These are phyloP conservation scores for Rhizopogon vesiculosus DNA, from an alignment of 768 basidiomycete genomes.

Conservation along the genomic window DNA sequence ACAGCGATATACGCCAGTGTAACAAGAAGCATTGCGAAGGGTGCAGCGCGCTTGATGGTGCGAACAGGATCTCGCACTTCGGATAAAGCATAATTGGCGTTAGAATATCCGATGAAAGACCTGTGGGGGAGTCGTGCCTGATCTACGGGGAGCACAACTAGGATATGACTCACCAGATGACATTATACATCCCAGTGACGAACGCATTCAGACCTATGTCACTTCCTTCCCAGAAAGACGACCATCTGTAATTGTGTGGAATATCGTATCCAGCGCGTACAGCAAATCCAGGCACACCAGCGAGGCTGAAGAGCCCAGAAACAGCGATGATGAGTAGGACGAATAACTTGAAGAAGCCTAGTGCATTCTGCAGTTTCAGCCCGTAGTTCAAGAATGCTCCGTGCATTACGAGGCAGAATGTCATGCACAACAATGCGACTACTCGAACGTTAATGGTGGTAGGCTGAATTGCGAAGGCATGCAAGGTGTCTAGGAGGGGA, in stretches of 20 bases:
- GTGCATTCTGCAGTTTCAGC: slow-evolving; percentile 55
- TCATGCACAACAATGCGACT: slow-evolving; percentile 51
- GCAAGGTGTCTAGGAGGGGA: slow-evolving; percentile 45
- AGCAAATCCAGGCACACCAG: slow-evolving; percentile 43
- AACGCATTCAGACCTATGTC: slow-evolving; percentile 53
- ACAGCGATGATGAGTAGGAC: slow-evolving; percentile 47
- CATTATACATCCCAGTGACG: slow-evolving; percentile 60
- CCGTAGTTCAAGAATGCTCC: slow-evolving; percentile 51
- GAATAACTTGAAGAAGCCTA: slow-evolving; percentile 60
- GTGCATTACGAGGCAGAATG: slow-evolving; percentile 54
- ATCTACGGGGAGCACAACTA: neutral
- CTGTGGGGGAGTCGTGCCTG: slow-evolving; percentile 26
- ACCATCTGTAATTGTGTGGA: slow-evolving; percentile 57
- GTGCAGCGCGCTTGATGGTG: slow-evolving; percentile 68
- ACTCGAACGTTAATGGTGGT: slow-evolving; percentile 45
- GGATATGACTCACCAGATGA: slow-evolving; percentile 51
- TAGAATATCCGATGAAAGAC: slow-evolving; percentile 71
- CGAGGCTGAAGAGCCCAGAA: slow-evolving; percentile 49
- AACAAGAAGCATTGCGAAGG: slow-evolving; percentile 59
- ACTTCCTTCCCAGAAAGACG: slow-evolving; percentile 60
- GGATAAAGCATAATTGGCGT: slow-evolving; percentile 70
- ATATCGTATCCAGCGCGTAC: slow-evolving; percentile 46
- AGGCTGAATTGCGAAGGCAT: slow-evolving; percentile 44
- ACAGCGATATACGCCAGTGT: slow-evolving; percentile 57
- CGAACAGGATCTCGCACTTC: slow-evolving; percentile 66